Conservation (phyloP, 106 monocot species). For the Allium fistulosum region DNA sequence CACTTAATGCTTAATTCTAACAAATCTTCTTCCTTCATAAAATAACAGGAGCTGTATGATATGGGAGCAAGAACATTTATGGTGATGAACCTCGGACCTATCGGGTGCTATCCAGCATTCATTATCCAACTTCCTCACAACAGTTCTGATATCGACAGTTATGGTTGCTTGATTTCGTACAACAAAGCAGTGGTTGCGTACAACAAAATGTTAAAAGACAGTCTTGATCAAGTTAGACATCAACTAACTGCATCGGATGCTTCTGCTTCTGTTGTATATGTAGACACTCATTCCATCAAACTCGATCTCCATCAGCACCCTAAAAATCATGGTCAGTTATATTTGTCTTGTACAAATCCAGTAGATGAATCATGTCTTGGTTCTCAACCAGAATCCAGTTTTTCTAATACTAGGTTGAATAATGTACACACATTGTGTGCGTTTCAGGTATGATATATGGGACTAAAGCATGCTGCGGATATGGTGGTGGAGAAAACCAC, state of each 20-base stretch:
- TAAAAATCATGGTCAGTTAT: slow-evolving; percentile 26
- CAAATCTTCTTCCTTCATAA: not conserved
- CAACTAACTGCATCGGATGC: not conserved
- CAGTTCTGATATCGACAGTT: slow-evolving; percentile 31
- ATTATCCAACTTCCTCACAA: slow-evolving; percentile 37
- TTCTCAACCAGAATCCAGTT: not conserved
- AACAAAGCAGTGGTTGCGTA: slow-evolving; percentile 61
- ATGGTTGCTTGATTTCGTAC: slow-evolving; percentile 71
- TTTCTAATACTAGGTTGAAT: not conserved
- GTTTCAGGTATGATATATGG: slow-evolving; percentile 49
- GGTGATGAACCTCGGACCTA: slow-evolving; percentile 71
- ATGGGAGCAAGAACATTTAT: slow-evolving; percentile 66
- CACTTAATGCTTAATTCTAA: too few species aligned
- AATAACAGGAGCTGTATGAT: slow-evolving; percentile 49
- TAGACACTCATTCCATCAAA: slow-evolving; percentile 54
- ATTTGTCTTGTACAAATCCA: too few species aligned
- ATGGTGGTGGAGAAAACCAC: slow-evolving; percentile 66
- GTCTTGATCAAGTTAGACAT: slow-evolving; percentile 17
- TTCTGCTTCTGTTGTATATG: slow-evolving; percentile 51
- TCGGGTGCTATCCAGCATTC: slow-evolving; percentile 80
- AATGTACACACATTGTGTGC: not conserved
- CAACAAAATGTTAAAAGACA: slow-evolving; percentile 44
- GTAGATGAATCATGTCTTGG: too few species aligned
- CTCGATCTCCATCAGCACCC: slow-evolving; percentile 61
- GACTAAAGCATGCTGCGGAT: slow-evolving; percentile 72